Evolutionary conservation across 2,329 filamentous ascomycete species (phyloP).

Genomic region (Aureobasidium sp.): DNA sequence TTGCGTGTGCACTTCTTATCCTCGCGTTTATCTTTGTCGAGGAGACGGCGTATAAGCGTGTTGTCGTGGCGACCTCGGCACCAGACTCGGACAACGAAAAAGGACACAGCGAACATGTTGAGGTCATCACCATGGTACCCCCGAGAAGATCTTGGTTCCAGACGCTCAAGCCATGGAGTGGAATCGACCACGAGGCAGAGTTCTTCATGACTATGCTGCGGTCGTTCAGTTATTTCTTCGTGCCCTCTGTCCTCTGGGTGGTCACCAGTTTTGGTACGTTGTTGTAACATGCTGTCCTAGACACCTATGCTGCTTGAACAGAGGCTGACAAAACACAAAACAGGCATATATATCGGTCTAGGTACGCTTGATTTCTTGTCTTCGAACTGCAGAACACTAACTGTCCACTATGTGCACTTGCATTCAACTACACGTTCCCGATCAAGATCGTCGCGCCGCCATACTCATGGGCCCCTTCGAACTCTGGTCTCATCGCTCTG

Average conservation of each 20-base stretch:
- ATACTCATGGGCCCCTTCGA: conserved; percentile 28
- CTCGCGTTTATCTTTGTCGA: conserved; percentile 53
- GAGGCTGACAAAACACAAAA: no score
- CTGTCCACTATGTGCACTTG: conserved; percentile 17
- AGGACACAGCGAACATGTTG: conserved; percentile 21
- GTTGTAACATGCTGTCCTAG: no score
- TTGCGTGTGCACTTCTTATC: conserved; percentile 39
- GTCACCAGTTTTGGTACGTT: conserved; percentile 29
- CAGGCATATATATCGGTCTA: conserved; percentile 31
- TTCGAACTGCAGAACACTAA: no score
- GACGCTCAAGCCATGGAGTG: conserved; percentile 30
- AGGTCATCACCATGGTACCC: conserved; percentile 24
- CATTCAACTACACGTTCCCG: conserved; percentile 35
- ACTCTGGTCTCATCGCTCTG: conserved; percentile 28
- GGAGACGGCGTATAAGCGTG: conserved; percentile 48
- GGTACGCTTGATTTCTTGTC: conserved; percentile 24
- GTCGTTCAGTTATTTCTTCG: conserved; percentile 32
- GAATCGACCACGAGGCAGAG: conserved; percentile 28
- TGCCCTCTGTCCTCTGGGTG: conserved; percentile 33
- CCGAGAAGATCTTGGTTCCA: conserved; percentile 25
- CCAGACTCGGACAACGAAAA: conserved; percentile 17
- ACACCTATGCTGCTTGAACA: no score
- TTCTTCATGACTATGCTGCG: conserved; percentile 32
- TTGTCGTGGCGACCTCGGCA: conserved; percentile 3
- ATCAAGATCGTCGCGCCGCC: conserved; percentile 29